phyloP scores from a whole-genome alignment of 139 green algal species.

The Raphidocelis subcapitata region DNA sequence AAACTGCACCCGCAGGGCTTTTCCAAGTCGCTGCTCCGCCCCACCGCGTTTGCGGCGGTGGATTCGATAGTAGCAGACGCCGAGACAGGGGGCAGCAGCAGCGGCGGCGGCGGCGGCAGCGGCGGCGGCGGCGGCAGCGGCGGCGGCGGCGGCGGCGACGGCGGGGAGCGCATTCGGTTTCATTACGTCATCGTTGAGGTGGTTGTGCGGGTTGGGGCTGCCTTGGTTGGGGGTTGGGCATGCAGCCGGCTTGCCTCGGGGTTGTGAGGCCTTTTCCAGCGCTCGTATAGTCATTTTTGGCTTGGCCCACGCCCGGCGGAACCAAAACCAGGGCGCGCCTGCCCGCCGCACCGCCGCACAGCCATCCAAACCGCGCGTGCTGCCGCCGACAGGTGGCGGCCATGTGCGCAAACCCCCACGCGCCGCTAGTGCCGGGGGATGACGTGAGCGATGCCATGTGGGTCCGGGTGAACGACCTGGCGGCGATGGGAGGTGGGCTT shows the following conservation, averaged over 20 bases:
- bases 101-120: too few relatives aligned
- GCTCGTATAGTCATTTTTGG: too few relatives aligned
- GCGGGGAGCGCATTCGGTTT: constrained; percentile 20
- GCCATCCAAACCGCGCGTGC: too few relatives aligned
- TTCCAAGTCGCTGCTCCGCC: constrained; percentile 29
- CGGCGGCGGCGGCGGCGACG: too few relatives aligned
- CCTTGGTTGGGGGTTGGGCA: too few relatives aligned
- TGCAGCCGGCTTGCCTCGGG: too few relatives aligned
- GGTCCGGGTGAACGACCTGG: constrained; percentile 19
- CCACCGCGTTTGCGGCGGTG: constrained; percentile 53
- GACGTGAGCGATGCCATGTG: constrained; percentile 37
- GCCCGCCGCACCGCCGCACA: too few relatives aligned
- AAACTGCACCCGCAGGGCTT: constrained; percentile 6
- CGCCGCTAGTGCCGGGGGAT: constrained; percentile 22
- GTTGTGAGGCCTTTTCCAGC: too few relatives aligned
- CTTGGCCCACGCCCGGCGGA: too few relatives aligned
- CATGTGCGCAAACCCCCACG: background rate
- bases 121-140: too few relatives aligned
- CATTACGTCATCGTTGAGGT: constrained; percentile 55
- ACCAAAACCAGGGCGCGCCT: too few relatives aligned
- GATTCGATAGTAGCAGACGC: constrained; percentile 49
- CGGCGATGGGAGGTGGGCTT: constrained; percentile 1
- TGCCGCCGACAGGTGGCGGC: constrained; percentile 20
- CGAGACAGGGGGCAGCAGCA: too few relatives aligned
- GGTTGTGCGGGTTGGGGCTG: background rate